Percentiles rank a stretch among this genome's conserved stretches.
phyloP scores from a whole-genome alignment of 768 basidiomycete species.

The Obba rivulosa region DNA sequence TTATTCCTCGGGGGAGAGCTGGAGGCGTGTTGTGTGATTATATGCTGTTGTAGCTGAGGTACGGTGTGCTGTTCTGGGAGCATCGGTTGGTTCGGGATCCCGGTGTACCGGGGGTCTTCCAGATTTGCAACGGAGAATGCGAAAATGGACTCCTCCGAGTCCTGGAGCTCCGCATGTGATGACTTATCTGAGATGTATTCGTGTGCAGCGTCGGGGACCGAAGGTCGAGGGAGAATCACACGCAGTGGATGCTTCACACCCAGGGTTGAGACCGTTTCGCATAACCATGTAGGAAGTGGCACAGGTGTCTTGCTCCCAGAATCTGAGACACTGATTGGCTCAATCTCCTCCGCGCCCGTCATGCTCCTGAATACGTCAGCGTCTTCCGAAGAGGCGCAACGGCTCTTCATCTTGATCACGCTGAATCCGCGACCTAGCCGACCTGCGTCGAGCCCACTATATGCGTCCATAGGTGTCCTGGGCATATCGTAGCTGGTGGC shows the following conservation, averaged over 20 bases:
- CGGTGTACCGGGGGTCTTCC: no score
- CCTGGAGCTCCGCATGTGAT: neutral
- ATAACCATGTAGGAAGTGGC: slow-evolving; percentile 53
- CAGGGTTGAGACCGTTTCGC: slow-evolving; percentile 44
- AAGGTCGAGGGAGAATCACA: slow-evolving; percentile 23
- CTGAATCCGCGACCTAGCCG: slow-evolving; percentile 36
- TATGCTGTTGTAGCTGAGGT: neutral
- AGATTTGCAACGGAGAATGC: slow-evolving; percentile 2
- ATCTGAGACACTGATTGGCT: no score
- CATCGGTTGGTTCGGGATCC: no score
- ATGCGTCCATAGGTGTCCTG: slow-evolving; percentile 37
- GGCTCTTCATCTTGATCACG: slow-evolving; percentile 39
- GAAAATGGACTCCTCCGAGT: slow-evolving; percentile 5
- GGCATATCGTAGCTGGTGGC: slow-evolving; percentile 35
- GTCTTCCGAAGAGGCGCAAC: slow-evolving; percentile 4
- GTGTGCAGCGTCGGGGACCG: neutral
- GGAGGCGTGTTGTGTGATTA: neutral
- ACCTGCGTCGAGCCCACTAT: slow-evolving; percentile 27
- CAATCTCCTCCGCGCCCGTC: no score
- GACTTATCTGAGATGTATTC: neutral
- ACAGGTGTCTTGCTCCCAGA: slow-evolving; percentile 4
- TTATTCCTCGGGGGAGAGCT: no score
- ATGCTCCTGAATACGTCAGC: neutral
- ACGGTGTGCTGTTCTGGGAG: neutral
- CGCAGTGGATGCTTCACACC: slow-evolving; percentile 43